Evolutionary conservation across 1,284 basidiomycete genomes (phyloP).

Genomic region (Irpex lacteus): DNA sequence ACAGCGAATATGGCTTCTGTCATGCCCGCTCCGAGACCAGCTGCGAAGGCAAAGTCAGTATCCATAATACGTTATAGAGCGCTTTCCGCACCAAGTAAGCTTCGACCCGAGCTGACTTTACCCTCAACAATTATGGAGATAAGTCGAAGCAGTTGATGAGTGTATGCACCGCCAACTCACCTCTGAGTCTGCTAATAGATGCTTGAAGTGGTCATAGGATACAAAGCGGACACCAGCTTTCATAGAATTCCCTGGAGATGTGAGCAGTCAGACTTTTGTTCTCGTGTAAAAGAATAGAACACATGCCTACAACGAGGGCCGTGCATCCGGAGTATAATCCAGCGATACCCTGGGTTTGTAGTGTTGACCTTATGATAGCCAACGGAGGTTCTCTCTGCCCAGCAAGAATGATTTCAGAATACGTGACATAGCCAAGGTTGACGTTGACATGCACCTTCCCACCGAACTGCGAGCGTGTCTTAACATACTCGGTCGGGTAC

Average conservation of each 20-base stretch:
- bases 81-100: conserved; percentile 67
- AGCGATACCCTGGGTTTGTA: conserved; percentile 67
- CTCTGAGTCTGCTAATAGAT: conserved; percentile 76
- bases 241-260: conserved; percentile 55
- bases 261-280: not conserved
- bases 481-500: conserved; percentile 94
- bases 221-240: conserved; percentile 97
- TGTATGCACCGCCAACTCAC: conserved; percentile 38
- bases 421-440: not conserved
- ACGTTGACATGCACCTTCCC: conserved; percentile 52
- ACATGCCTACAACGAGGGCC: conserved; percentile 77
- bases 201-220: conserved; percentile 93
- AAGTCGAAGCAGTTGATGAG: not conserved
- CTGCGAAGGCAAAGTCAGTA: conserved; percentile 34
- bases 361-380: conserved; percentile 66
- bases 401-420: not conserved
- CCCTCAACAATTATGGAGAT: conserved; percentile 50
- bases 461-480: conserved; percentile 80
- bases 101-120: conserved; percentile 83
- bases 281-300: not conserved
- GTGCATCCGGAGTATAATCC: conserved; percentile 87
- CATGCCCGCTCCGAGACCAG: conserved; percentile 94
- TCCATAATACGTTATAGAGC: not conserved
- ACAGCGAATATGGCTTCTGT: conserved; percentile 94
- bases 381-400: conserved; percentile 63